phyloP scores from a whole-genome alignment of 352 stramenopile species.

The Globisporangium cylindrosporum region DNA sequence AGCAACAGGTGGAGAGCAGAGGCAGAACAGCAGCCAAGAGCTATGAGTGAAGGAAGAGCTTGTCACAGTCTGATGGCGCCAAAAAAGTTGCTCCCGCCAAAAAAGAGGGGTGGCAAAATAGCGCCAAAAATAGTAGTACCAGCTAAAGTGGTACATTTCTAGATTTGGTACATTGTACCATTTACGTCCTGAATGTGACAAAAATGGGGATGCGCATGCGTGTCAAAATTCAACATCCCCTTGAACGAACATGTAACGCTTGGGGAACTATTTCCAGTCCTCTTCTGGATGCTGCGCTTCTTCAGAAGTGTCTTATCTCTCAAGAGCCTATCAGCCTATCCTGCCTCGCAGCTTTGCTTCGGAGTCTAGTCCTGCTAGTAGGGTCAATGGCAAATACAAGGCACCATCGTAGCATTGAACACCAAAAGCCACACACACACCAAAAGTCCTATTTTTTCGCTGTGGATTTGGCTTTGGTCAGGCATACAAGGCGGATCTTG shows the following conservation, averaged over 20 bases:
- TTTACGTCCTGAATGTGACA: not conserved
- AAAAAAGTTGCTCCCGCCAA: not conserved
- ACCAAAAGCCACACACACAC: too few species aligned
- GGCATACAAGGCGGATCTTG: too few species aligned
- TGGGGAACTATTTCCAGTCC: not conserved
- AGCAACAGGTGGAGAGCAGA: not conserved
- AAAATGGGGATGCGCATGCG: not conserved
- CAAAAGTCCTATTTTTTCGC: too few species aligned
- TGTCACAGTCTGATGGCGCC: not conserved
- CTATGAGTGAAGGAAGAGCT: not conserved
- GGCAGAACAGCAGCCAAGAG: not conserved
- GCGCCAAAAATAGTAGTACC: not conserved
- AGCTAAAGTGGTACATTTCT: not conserved
- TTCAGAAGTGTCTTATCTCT: not conserved
- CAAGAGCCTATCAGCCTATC: not conserved
- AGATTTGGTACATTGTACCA: not conserved
- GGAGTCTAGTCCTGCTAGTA: not conserved
- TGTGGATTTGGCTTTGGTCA: too few species aligned
- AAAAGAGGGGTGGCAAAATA: not conserved
- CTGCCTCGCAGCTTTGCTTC: not conserved
- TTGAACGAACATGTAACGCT: not conserved
- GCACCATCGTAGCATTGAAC: too few species aligned
- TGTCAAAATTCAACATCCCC: not conserved
- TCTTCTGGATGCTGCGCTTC: not conserved
- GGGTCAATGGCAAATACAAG: too few species aligned